Evolutionary conservation across 1,284 basidiomycete genomes (phyloP), one percentile per base, ranked within the genome.

Genomic region (Erythrobasidium hasegawianum): DNA sequence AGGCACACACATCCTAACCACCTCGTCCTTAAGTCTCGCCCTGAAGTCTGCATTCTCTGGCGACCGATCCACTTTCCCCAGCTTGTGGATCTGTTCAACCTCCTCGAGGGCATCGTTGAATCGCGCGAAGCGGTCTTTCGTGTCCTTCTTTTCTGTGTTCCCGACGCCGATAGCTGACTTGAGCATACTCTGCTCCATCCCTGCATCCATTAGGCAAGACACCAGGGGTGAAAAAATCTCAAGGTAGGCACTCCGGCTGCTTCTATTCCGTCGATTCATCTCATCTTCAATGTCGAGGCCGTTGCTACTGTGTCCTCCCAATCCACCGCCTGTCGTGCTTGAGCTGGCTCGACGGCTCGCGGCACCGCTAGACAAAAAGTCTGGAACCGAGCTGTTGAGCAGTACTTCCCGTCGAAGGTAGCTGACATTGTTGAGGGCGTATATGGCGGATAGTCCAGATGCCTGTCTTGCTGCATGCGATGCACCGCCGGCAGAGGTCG

Each of bases 101-200:
- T 76, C 75, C 22, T 72, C 73, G 49, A 76, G 70, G 38, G 73
- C 73, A 18, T 76, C 75, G 55, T 74, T 72, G 64, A 76, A 76
- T 45, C 74, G 56, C 13, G 70, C 68, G 62, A 75, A 75, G 33
- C 74, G 69, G 59, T 76, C 75, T 58, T 75, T 76, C 2, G 71
- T 71, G 43, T 75, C 73, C 22, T 72, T 60, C 24, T 70, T 69
- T 53, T 75, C 75, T 4, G 59, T 69, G 5, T 70, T 70, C 2
- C 69, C 71, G 3, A 70, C 72, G 4, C 70, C 71, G 2, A 72
- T 56, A 2, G 69, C 73, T 4, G 71, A 69, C 39, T 73, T 73
- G 58, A 75, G 68, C 24, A 55, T 20, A 13, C 45, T 56, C 54
- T 71, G 69, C 13, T 69, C 71, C 55, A 71, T 66, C 1, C 74